A percentile compares a stretch with the other conserved stretches of the same genome.
Conservation (phyloP, 2,329 filamentous ascomycete genomes). For the Epichloe sibirici region DNA sequence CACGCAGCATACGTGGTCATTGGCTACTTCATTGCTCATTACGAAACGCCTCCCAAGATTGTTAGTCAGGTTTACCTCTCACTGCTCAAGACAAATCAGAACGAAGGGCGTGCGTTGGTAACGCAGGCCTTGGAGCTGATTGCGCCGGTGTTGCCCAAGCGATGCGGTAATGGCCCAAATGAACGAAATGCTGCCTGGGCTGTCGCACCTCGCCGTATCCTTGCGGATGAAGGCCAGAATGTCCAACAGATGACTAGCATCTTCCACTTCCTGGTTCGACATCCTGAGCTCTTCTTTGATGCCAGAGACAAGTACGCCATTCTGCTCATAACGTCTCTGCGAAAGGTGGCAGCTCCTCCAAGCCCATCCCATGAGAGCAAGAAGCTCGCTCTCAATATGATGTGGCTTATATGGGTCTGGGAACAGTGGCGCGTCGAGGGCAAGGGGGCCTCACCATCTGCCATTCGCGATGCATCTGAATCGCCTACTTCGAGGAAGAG, state of each 20-base stretch:
- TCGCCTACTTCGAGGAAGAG: conserved; percentile 67
- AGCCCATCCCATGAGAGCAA: conserved; percentile 85
- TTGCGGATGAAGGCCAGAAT: conserved; percentile 90
- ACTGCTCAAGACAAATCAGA: conserved; percentile 83
- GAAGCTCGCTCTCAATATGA: conserved; percentile 80
- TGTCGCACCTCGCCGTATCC: conserved; percentile 75
- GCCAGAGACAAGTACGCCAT: conserved; percentile 82
- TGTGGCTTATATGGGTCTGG: conserved; percentile 86
- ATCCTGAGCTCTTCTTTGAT: conserved; percentile 90
- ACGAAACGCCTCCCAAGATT: conserved; percentile 93
- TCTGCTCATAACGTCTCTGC: conserved; percentile 76
- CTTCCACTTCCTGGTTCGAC: conserved; percentile 89
- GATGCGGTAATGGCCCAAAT: conserved; percentile 56
- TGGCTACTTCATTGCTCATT: conserved; percentile 93
- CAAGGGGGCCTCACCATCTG: conserved; percentile 21
- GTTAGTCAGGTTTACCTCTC: conserved; percentile 91
- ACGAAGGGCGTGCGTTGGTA: conserved; percentile 82
- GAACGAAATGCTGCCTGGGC: conserved; percentile 80
- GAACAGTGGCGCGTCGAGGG: conserved; percentile 71
- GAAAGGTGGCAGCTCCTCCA: conserved; percentile 74
- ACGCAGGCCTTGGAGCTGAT: conserved; percentile 91
- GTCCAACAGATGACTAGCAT: conserved; percentile 93
- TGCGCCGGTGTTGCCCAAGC: conserved; percentile 83
- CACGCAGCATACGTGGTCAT: conserved; percentile 96
- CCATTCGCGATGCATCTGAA: conserved; percentile 36